Base-by-base conservation (phyloP, 2,329 filamentous ascomycete genomes). In the Fusarium abutilonis region DNA sequence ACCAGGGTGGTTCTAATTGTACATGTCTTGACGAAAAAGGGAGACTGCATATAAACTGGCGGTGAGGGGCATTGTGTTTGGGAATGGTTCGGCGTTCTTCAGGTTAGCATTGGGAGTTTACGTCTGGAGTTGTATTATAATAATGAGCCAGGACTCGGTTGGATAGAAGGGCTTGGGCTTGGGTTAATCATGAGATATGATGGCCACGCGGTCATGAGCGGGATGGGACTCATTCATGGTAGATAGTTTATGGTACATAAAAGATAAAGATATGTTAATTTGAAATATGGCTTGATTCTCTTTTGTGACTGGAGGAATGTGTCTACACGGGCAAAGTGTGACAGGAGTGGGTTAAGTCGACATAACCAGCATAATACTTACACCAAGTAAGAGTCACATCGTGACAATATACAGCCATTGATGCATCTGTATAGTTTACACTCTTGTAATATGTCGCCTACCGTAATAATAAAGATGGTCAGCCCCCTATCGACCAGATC, bases 1-100 rank as follows among this genome's bases (percentile, higher is more conserved):
- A 51, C 79, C 79, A 59, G 77, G 75, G 60, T 75, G 82, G 68
- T 47, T 84, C 80, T 69, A 56, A 81, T 81, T 39, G 21, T 46
- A 50, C 10, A 63, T 43, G 52, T 52, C 40, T 49, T 38, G 42
- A 52, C 35, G 23, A 47, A 56, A 39, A 35, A 35, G 34, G 36
- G n/a, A 36, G 49, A 46, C 19, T 10, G 34, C 36, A 52, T 42
- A 56, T 47, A 41, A 42, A 47, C 23, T 35, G 56, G 44, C 29
- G 50, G 40, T 41, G 29, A 21, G 28, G 34, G 38, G 23, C 31
- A 44, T 26, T 38, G 36, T 41, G 43, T 32, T 62, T 49, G 34
- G 17, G 23, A 23, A 31, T 44, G 41, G n/a, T 26, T 42, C 34
- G 52, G 40, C 52, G 46, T 59, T 60, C 15, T 34, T 26, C 6